Base-by-base conservation (phyloP, 176 grass and related monocot genomes). In the Musa troglodytarum region DNA sequence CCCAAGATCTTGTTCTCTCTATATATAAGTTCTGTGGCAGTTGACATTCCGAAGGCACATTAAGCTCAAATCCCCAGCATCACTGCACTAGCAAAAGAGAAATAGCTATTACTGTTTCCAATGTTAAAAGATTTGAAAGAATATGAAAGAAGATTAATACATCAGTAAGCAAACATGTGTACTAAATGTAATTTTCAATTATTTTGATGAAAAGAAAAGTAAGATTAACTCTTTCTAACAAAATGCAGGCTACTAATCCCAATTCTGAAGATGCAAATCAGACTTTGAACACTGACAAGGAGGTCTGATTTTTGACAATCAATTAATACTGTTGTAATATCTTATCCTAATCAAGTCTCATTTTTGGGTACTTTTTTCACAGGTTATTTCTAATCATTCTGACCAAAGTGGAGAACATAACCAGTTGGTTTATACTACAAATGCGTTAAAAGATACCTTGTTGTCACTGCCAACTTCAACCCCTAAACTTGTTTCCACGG, bases 391-490 rank as follows among this genome's bases (percentile, higher is more conserved):
- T 65, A 22, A 83, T 20, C 76, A 21, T 75, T 82, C 54, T 55
- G 65, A 75, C 54, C 49, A 73, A 53, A 83, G 81, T 80, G 75
- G 65, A 3, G 52, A 74, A 13, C 67, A 81, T 50, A 81, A 81
- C 84, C 71, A 58, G 49, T 68, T 85, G 77, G 69, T 69, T 71
- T 75, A 87, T 51, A 72, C 52, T 19, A 21, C 71, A 63, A 72
- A 76, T 2, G 65, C 29, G 21, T 52, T 23, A 66, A 73, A 86
- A 70, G 77, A 87, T 75, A 19, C 43, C 49, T 54, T 53, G 71
- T 77, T 74, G 69, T 52, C 77, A n/a, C 49, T 79, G 62, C 77
- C 58, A 54, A 71, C 81, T 69, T 85, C 90, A 74, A 91, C 77
- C 71, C 86, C 82, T 77, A 85, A 80, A 5, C 22, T 79, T 64